Percentiles rank a stretch among this genome's conserved stretches.
These are phyloP conservation scores for Solanum medicagineum DNA, from an alignment of 257 asterid species.

Conservation along the genomic window DNA sequence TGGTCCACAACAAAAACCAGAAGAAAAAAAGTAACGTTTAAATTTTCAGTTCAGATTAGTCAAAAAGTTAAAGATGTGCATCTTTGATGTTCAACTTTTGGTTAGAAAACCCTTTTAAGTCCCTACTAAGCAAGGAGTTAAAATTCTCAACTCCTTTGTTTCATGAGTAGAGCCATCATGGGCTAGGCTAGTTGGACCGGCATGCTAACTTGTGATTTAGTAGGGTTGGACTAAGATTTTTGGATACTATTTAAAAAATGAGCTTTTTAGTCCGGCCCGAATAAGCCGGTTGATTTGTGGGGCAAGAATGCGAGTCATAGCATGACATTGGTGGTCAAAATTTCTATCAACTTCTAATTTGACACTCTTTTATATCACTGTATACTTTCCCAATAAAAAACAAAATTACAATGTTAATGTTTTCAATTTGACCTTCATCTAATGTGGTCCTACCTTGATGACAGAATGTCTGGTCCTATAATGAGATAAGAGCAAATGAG, in stretches of 20 bases:
- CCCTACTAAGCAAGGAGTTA: background rate
- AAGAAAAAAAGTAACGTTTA: background rate
- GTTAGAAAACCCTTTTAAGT: background rate
- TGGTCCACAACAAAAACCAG: background rate
- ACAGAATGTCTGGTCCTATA: background rate
- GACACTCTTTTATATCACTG: background rate
- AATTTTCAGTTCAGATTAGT: background rate
- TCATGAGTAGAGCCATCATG: background rate
- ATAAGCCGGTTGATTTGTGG: no score
- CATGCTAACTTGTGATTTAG: no score
- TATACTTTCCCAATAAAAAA: background rate
- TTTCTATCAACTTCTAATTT: background rate
- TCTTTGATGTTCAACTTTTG: background rate
- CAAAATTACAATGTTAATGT: background rate
- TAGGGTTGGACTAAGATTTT: no score
- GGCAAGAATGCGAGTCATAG: background rate
- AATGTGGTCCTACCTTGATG: background rate
- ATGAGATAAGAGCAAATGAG: background rate
- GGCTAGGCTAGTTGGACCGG: no score
- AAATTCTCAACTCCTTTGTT: background rate
- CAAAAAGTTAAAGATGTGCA: background rate
- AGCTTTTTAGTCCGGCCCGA: no score
- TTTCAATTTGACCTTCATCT: background rate
- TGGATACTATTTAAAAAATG: no score
- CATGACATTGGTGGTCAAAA: background rate